Evolutionary conservation across 345 rosid species (phyloP).

Genomic region (Eucalyptus cloeziana): DNA sequence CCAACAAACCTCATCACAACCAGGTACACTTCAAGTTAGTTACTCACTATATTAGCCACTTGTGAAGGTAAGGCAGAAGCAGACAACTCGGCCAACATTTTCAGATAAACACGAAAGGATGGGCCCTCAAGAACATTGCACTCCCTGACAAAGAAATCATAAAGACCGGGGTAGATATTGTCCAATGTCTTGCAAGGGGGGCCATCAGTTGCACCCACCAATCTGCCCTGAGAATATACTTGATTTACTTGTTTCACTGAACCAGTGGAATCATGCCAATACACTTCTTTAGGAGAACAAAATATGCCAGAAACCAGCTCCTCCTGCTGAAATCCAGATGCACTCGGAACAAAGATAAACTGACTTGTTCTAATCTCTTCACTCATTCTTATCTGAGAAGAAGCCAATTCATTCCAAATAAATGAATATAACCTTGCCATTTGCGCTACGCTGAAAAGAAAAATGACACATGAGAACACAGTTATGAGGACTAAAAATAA

Average conservation of each 20-base stretch:
- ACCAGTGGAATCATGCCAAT: slow-evolving; percentile 84
- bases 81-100: slow-evolving; percentile 56
- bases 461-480: neutral
- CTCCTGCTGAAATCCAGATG: slow-evolving; percentile 28
- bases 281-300: slow-evolving; percentile 55
- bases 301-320: slow-evolving; percentile 55
- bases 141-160: slow-evolving; percentile 65
- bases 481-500: neutral
- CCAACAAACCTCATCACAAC: neutral
- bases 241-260: slow-evolving; percentile 35
- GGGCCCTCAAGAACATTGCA: slow-evolving; percentile 73
- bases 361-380: slow-evolving; percentile 38
- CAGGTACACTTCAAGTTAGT: neutral
- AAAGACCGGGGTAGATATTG: slow-evolving; percentile 71
- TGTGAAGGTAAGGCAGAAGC: slow-evolving; percentile 52
- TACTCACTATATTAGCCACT: slow-evolving; percentile 66
- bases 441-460: slow-evolving; percentile 48
- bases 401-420: slow-evolving; percentile 58
- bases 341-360: slow-evolving; percentile 65
- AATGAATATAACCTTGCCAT: slow-evolving; percentile 68
- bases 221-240: slow-evolving; percentile 15
- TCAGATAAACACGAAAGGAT: slow-evolving; percentile 39
- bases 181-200: slow-evolving; percentile 46
- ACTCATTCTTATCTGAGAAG: slow-evolving; percentile 29
- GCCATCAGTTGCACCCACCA: slow-evolving; percentile 4